A percentile compares a stretch with the other conserved stretches of the same genome.
Evolutionary conservation across 305 asterid species (phyloP).

Genomic region (Coffea humblotiana): DNA sequence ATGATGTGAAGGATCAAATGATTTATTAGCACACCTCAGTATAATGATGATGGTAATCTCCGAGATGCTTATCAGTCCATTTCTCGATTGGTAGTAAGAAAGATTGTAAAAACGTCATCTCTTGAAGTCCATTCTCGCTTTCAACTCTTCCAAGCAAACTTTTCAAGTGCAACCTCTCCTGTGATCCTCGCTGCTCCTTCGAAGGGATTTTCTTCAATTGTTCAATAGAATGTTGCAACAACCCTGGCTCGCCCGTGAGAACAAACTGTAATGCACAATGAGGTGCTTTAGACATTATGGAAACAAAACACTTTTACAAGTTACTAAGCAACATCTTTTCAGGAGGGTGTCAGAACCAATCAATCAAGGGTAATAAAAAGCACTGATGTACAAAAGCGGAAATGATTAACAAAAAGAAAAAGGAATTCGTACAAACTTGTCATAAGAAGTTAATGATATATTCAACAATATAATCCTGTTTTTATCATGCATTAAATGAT

Average conservation of each 20-base stretch:
- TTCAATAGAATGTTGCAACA: conserved; percentile 73
- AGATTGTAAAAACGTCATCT: conserved; percentile 82
- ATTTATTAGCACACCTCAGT: conserved; percentile 58
- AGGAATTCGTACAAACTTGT: background rate
- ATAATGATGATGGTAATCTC: conserved; percentile 84
- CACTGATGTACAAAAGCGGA: background rate
- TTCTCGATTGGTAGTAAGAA: conserved; percentile 74
- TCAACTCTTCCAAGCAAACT: conserved; percentile 82
- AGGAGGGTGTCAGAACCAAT: background rate
- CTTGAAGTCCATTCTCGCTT: conserved; percentile 66
- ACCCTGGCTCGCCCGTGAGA: conserved; percentile 83
- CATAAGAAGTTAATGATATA: background rate
- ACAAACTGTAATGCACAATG: conserved; percentile 59
- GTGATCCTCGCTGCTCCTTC: conserved; percentile 96
- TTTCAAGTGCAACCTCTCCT: conserved; percentile 89
- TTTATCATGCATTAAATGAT: background rate
- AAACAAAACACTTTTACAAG: background rate
- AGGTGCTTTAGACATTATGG: background rate
- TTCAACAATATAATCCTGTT: background rate
- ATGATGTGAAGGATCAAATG: background rate
- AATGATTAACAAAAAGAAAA: background rate
- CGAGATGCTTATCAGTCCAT: conserved; percentile 89
- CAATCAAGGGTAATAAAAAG: background rate
- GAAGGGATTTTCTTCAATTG: conserved; percentile 90
- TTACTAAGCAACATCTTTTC: background rate